Evolutionary conservation across 164 flowering plant species (phyloP), one percentile per base, ranked within the genome.

Genomic region (Tetrastigma voinierianum): DNA sequence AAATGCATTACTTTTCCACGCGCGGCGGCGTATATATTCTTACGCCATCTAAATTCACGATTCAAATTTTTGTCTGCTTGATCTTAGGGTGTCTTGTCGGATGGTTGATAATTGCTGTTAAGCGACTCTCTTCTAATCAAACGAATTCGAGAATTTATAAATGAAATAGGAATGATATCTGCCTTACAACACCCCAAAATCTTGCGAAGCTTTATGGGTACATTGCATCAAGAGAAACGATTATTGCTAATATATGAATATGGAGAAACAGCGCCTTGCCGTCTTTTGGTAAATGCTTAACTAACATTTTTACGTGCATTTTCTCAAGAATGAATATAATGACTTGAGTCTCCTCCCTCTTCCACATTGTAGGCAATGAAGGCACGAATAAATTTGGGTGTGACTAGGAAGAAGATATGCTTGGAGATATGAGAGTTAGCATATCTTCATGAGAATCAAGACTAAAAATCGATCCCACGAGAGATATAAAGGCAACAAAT

Each of bases 141-240:
- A 80, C 90, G 93, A 57, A 88, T 83, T 61, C 86, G 89, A 14
- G 93, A 88, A 70, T 88, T 88, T 59, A 75, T 88, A 13, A 88
- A 75, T 77, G 93, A 88, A 73, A 84, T 88, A 23, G 89, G 90
- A 70, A 86, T 86, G 90, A 83, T 88, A 44, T 83, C 90, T 64
- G 87, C 83, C 32, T 60, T 88, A 52, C 87, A 84, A 62, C 93
- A 86, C 67, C 94, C 89, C n/a, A n/a, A 5, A 64, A 88, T 78
- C 94, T 88, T 32, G 94, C 86, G 17, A 83, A 70, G 73, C 88
- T 88, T 43, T 68, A 64, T 72, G 94, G 94, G n/a, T n/a, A n/a
- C n/a, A n/a, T n/a, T n/a, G n/a, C n/a, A n/a, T n/a, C n/a, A n/a
- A n/a, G n/a, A n/a, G n/a, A n/a, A 25, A 25, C 19, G 86, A 89